A percentile compares a stretch with the other conserved stretches of the same genome.
Evolutionary conservation across 306 rosid species (phyloP).

Genomic region (Datisca glomerata): DNA sequence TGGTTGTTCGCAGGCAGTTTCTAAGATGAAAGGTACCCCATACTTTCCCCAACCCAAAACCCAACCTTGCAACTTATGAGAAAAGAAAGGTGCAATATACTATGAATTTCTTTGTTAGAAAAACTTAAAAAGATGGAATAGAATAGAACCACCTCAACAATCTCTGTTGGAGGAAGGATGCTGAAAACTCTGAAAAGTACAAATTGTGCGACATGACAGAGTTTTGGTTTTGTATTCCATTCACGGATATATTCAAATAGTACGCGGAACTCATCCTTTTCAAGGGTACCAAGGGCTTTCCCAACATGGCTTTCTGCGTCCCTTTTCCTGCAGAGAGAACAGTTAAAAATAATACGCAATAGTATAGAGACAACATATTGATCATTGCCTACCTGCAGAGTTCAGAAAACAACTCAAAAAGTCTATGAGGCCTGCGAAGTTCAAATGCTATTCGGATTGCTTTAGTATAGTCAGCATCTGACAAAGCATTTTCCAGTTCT

Average conservation of each 20-base stretch:
- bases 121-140: background rate
- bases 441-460: constrained; percentile 84
- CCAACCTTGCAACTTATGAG: too few species aligned
- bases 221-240: constrained; percentile 89
- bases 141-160: constrained; percentile 40
- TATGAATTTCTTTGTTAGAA: too few species aligned
- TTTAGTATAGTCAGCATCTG: constrained; percentile 70
- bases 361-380: background rate
- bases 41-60: too few species aligned
- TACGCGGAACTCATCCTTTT: constrained; percentile 42
- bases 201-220: constrained; percentile 74
- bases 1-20: too few species aligned
- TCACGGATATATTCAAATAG: constrained; percentile 66
- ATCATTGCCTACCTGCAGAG: constrained; percentile 63
- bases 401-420: constrained; percentile 44
- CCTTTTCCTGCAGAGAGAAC: constrained; percentile 46
- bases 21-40: too few species aligned
- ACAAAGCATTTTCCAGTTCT: constrained; percentile 87
- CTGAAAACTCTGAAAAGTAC: constrained; percentile 68
- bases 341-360: constrained; percentile 11
- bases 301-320: constrained; percentile 41
- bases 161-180: constrained; percentile 59
- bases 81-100: too few species aligned
- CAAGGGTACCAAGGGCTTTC: constrained; percentile 44
- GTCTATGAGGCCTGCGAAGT: constrained; percentile 75